These are phyloP conservation scores for Fraxinus xanthoxyloides DNA, from an alignment of 305 asterid species.

Conservation along the genomic window DNA sequence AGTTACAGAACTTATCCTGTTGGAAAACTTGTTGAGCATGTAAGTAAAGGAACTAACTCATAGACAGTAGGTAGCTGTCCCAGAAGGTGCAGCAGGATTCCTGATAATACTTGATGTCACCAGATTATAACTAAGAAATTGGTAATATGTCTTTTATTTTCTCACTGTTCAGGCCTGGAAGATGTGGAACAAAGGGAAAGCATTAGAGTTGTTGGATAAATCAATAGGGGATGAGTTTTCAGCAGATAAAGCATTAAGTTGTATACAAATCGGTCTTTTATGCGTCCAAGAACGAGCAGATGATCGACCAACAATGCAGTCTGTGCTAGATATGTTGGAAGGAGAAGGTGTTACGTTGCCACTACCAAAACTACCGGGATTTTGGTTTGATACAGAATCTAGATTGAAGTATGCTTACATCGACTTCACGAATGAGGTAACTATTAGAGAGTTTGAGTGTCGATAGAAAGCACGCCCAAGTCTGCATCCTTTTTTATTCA, in stretches of 20 bases:
- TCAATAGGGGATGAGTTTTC: conserved; percentile 12
- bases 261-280: conserved; percentile 28
- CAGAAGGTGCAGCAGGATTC: background rate
- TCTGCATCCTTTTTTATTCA: background rate
- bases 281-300: conserved; percentile 20
- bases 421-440: background rate
- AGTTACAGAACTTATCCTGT: background rate
- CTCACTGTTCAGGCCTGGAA: conserved; percentile 10
- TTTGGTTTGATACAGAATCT: background rate
- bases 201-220: conserved; percentile 20
- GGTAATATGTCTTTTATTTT: background rate
- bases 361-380: background rate
- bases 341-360: conserved; percentile 1
- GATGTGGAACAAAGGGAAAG: conserved; percentile 20
- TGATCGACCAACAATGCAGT: conserved; percentile 24
- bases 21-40: conserved; percentile 9
- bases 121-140: background rate
- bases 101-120: background rate
- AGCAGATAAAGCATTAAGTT: conserved; percentile 20
- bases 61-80: background rate
- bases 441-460: background rate
- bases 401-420: background rate
- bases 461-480: background rate
- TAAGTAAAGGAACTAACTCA: conserved; percentile 17
- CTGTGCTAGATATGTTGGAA: conserved; percentile 22